A percentile compares a stretch with the other conserved stretches of the same genome.
These are phyloP conservation scores for Sphagnurus paluster DNA, from an alignment of 1,284 basidiomycete species.

Conservation along the genomic window DNA sequence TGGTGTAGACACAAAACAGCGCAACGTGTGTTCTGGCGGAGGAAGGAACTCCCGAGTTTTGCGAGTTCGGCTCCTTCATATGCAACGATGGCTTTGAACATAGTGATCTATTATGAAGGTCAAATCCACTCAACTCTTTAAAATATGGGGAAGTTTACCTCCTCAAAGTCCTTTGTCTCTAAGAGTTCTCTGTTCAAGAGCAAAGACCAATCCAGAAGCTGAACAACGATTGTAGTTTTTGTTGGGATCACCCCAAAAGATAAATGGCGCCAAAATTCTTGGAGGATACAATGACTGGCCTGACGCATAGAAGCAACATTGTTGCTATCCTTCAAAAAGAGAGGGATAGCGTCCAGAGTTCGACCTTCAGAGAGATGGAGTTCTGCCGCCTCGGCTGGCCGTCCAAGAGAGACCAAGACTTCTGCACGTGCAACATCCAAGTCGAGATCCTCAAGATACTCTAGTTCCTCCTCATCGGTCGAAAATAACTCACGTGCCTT, in stretches of 20 bases:
- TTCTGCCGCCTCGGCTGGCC: slow-evolving; percentile 53
- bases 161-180: slow-evolving; percentile 20
- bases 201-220: slow-evolving; percentile 26
- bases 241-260: slow-evolving; percentile 27
- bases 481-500: slow-evolving; percentile 50
- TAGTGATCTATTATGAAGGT: slow-evolving; percentile 27
- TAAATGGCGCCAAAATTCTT: slow-evolving; percentile 32
- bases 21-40: slow-evolving; percentile 23
- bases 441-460: slow-evolving; percentile 58
- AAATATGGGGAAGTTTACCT: slow-evolving; percentile 25
- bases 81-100: slow-evolving; percentile 42
- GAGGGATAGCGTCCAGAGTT: slow-evolving; percentile 44
- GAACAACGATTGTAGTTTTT: slow-evolving; percentile 12
- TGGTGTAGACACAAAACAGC: slow-evolving; percentile 46
- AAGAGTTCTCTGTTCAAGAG: slow-evolving; percentile 20
- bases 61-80: slow-evolving; percentile 26
- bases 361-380: slow-evolving; percentile 54
- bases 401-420: slow-evolving; percentile 47
- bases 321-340: slow-evolving; percentile 39
- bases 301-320: slow-evolving; percentile 29
- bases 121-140: background rate
- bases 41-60: slow-evolving; percentile 28
- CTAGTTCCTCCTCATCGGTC: slow-evolving; percentile 50
- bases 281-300: slow-evolving; percentile 29
- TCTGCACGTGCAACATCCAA: slow-evolving; percentile 52